These are phyloP conservation scores for Gliomastix tumulicola DNA, from an alignment of 2,329 filamentous ascomycete species.

Conservation along the genomic window DNA sequence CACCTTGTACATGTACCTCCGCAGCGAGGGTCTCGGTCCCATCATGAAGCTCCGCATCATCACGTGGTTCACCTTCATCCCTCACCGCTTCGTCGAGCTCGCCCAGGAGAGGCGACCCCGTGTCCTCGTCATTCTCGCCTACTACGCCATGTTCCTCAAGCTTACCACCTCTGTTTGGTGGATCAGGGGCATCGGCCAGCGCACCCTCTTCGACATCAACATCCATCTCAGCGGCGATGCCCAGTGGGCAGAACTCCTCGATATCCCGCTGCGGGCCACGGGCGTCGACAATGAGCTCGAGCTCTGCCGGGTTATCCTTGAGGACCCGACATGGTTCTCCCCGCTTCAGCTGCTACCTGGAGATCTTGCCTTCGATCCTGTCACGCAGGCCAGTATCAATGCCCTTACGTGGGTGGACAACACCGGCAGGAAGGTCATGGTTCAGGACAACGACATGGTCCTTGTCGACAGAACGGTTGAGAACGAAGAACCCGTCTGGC, in stretches of 20 bases:
- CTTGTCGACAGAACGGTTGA: neutral
- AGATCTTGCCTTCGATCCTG: no score
- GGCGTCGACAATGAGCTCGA: constrained; percentile 20
- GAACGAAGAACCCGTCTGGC: no score
- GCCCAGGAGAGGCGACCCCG: constrained; percentile 32
- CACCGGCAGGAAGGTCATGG: constrained; percentile 4
- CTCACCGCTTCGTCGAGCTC: constrained; percentile 34
- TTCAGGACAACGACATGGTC: constrained; percentile 1
- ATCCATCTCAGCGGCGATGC: constrained; percentile 25
- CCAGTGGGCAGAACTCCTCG: constrained; percentile 34
- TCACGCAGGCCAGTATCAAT: constrained; percentile 3
- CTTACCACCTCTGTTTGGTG: constrained; percentile 39
- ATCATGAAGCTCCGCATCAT: constrained; percentile 41
- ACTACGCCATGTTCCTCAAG: constrained; percentile 46
- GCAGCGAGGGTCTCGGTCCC: constrained; percentile 29
- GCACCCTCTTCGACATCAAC: constrained; percentile 36
- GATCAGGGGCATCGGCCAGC: constrained; percentile 36
- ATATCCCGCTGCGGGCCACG: constrained; percentile 31
- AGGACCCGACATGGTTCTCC: constrained; percentile 34
- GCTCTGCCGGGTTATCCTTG: constrained; percentile 33
- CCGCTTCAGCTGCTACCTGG: no score
- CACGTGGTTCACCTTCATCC: constrained; percentile 46
- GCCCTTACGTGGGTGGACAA: constrained; percentile 10
- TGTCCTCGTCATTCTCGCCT: constrained; percentile 43
- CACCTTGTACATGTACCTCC: constrained; percentile 42